Evolutionary conservation across 768 basidiomycete species (phyloP).

Genomic region (Termitomyces sp.): DNA sequence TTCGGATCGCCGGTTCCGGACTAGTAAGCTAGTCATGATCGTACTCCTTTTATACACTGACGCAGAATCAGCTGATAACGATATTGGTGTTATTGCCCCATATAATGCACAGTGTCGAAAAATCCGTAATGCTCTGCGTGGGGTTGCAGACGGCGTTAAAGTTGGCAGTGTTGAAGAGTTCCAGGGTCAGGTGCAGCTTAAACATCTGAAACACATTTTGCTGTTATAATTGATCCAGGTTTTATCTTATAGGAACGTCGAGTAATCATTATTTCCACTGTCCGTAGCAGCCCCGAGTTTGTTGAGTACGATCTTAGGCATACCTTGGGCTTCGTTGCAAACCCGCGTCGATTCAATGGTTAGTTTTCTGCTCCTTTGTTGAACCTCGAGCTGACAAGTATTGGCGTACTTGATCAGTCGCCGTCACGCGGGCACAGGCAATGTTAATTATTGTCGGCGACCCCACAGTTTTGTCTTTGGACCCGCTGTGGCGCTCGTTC

Average conservation of each 20-base stretch:
- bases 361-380: conserved; percentile 8
- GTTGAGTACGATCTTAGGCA: conserved; percentile 46
- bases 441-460: conserved; percentile 61
- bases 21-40: conserved; percentile 27
- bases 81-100: conserved; percentile 69
- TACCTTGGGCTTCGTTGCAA: conserved; percentile 55
- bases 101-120: conserved; percentile 60
- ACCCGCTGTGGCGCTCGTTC: conserved; percentile 56
- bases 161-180: conserved; percentile 68
- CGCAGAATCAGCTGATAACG: conserved; percentile 26
- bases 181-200: conserved; percentile 50
- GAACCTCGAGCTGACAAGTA: neutral
- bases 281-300: conserved; percentile 47
- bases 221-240: neutral
- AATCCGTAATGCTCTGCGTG: conserved; percentile 33
- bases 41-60: neutral
- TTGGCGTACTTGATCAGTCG: conserved; percentile 34
- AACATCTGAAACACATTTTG: neutral
- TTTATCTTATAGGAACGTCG: conserved; percentile 38
- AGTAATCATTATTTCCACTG: conserved; percentile 55
- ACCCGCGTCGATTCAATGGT: conserved; percentile 55
- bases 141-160: conserved; percentile 34
- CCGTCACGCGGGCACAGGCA: conserved; percentile 61
- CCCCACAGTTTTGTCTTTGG: conserved; percentile 49
- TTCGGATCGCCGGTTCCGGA: conserved; percentile 27